A percentile compares a stretch with the other conserved stretches of the same genome.
Conservation (phyloP, 345 rosid genomes). For the Euphorbia peplus region DNA sequence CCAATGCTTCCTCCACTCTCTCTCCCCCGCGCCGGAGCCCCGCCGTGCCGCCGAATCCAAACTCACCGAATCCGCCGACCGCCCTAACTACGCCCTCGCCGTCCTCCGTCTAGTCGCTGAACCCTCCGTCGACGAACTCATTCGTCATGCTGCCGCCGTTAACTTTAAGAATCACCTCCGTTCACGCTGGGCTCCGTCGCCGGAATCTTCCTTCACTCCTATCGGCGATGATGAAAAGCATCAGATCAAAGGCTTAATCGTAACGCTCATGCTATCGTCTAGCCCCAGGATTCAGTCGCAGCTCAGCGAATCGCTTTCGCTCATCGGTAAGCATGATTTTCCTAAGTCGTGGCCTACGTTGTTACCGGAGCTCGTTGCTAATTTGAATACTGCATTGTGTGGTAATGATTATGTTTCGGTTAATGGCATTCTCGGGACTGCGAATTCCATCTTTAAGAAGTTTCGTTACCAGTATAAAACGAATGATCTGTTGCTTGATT, state of each 20-base stretch:
- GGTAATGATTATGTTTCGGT: constrained; percentile 56
- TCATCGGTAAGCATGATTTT: constrained; percentile 89
- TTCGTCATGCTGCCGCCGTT: constrained; percentile 93
- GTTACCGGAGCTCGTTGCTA: constrained; percentile 77
- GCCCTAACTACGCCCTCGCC: constrained; percentile 69
- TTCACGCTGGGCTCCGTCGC: constrained; percentile 63
- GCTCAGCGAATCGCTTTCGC: constrained; percentile 84
- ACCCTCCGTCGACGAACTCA: constrained; percentile 69
- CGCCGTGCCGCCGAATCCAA: constrained; percentile 83
- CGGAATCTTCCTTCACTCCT: constrained; percentile 36
- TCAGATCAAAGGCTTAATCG: constrained; percentile 77
- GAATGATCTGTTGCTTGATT: constrained; percentile 67
- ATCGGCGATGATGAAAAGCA: constrained; percentile 68
- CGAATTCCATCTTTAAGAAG: constrained; percentile 82
- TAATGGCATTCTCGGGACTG: constrained; percentile 90
- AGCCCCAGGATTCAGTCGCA: constrained; percentile 85
- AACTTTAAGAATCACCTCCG: constrained; percentile 93
- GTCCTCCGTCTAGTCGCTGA: constrained; percentile 82
- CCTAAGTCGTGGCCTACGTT: constrained; percentile 76
- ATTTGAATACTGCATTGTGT: constrained; percentile 43
- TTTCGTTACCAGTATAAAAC: constrained; percentile 81
- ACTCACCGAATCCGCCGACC: constrained; percentile 54
- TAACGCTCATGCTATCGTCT: constrained; percentile 76
- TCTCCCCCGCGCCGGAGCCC: constrained; percentile 70
- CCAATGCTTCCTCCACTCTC: constrained; percentile 75